Evolutionary conservation across 768 basidiomycete genomes (phyloP), one percentile per base, ranked within the genome.

Genomic region (Austroboletus festivus): DNA sequence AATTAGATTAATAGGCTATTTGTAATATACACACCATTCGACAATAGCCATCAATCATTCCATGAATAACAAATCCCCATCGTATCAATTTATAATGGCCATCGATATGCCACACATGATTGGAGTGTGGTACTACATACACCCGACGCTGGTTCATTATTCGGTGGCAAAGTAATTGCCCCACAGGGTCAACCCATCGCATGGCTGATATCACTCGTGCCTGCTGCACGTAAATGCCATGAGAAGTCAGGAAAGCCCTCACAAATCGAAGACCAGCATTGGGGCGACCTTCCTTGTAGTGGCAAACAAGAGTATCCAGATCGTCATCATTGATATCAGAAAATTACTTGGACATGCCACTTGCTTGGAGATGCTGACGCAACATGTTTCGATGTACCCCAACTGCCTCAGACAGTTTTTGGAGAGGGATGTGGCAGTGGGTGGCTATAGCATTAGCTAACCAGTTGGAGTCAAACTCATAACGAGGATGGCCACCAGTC

Each of bases 221-320:
- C 12, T 28, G 28, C 28, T 28, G 28, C 12, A 28, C 28, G 12
- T 12, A 12, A 6, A 28, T 28, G 7, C 28, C 28, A 12, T 28
- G 7, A 6, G 28, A 5, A 6, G 7, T 5, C 4, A 64, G 40
- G 5, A 28, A 61, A 1, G 52, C 51, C 0, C 53, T 20, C 12
- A 61, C 28, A 39, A 65, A 65, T 4, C 18, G 42, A 1, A 59
- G 23, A 9, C 61, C 55, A 3, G 59, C 58, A 45, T 47, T 52
- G 20, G 54, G 56, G 20, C 46, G 28, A 7, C 4, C 18, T 2
- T 7, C 11, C 6, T 55, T 59, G 48, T 58, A 61, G 24, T 49
- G 7, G 7, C 16, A 16, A 2, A 63, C 45, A 1, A 59, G 40
- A 0, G 34, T 15, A 26, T 60, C 62, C 2, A 64, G 48, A n/a